Base-by-base conservation (phyloP, 352 stramenopile species). In the Globisporangium middletonii region DNA sequence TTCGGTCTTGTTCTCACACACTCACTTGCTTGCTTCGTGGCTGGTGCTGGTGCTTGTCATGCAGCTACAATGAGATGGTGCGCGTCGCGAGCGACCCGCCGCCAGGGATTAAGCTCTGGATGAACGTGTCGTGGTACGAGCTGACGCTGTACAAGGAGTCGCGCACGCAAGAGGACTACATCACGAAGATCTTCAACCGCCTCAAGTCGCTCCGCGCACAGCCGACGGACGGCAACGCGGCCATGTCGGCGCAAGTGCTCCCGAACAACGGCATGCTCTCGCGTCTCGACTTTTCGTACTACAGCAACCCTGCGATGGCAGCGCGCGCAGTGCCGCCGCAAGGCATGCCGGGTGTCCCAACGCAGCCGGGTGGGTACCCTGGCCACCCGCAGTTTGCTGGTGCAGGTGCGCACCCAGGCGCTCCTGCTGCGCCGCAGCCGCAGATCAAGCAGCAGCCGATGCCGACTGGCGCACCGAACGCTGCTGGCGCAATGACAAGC, bases 121-220 rank as follows among this genome's bases (percentile, higher is more conserved):
- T 91, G 77, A 90, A 93, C 64, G 83, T 91, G 30, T 84, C 83
- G 19, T 90, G 83, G 79, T 93, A 89, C 62, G 83, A 93, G 71
- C 64, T 93, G 49, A 86, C 78, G 52, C 68, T 91, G 7, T 93
- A 88, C 71, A 88, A 89, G 62, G 83, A 93, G 65, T 89, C 80
- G 45, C 81, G 72, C 16, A 93, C 83, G 16, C 80, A 93, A 64
- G 78, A 93, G 53, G 83, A 89, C 59, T 93, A 93, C 65, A 93
- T 93, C 57, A 91, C 82, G 62, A 90, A 93, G 73, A 93, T 93
- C 51, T 89, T 93, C 63, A 89, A 87, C 45, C 73, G 83, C 1
- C 70, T 93, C 35, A 88, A 91, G 70, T 83, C 77, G 45, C 66
- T 93, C 43, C 81, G 82, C 27, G 72, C 70, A 41, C 83, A 93